Base-by-base conservation (phyloP, 1,284 basidiomycete species). In the Anthracocystis setariae region DNA sequence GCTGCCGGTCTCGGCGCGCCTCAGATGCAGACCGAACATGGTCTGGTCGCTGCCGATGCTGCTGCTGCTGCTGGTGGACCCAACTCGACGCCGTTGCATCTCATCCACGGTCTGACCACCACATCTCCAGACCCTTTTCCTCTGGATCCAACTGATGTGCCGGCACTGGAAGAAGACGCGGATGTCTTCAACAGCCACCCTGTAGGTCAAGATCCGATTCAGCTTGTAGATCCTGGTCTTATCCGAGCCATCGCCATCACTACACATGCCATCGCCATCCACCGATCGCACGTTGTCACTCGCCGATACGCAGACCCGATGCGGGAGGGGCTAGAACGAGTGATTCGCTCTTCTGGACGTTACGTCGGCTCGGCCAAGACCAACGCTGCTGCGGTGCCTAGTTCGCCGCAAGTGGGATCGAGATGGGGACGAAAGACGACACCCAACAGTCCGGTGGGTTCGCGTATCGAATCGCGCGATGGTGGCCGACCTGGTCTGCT, bases 211-310 rank as follows among this genome's bases (percentile, higher is more conserved):
- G 48, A 45, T n/a, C 52, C 46, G 20, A 62, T 72, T 24, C 70
- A 74, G 42, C 63, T 66, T 10, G 75, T 80, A 33, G 79, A 82
- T 29, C 76, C 75, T n/a, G 48, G 29, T 8, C 65, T 78, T 38
- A 76, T 82, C 50, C 71, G 79, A 21, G 77, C 80, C 1, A 80
- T 82, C 24, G 80, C 78, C 13, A 72, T 76, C 39, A 82, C 80
- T 4, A 74, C 69, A 8, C 75, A 79, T 33, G 79, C 78, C n/a
- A 66, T 77, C 24, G 67, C 78, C 23, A 54, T 74, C 3, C 74
- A 76, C 43, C 78, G 79, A 9, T 64, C 60, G 35, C 80, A 82
- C 53, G 69, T 77, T 5, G 78, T 81, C 13, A 81, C 79, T 1
- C 64, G 80, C 17, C 59, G 80, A 5, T 82, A 77, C 52, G 58